These are phyloP conservation scores for Ustilago lituana DNA, from an alignment of 1,284 basidiomycete species.

Conservation along the genomic window DNA sequence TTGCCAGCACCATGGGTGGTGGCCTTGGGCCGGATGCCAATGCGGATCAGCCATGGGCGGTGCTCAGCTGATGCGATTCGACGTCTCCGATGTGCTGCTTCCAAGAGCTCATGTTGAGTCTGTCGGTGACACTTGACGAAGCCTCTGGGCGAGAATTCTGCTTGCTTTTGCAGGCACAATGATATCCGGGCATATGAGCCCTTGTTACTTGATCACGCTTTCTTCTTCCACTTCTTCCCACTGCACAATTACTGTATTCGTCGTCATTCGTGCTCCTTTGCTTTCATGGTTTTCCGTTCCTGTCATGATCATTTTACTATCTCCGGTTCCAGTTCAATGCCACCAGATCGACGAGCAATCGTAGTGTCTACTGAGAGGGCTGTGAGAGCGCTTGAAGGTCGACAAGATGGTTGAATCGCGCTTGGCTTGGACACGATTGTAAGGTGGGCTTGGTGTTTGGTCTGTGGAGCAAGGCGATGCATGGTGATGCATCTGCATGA, in stretches of 20 bases:
- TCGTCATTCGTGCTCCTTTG: constrained; percentile 8
- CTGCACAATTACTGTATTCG: constrained; percentile 28
- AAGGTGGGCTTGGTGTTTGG: too few relatives aligned
- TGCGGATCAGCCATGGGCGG: constrained; percentile 49
- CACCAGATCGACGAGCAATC: constrained; percentile 5
- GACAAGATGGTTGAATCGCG: too few relatives aligned
- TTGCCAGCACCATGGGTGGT: constrained; percentile 36
- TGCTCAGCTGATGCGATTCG: constrained; percentile 32
- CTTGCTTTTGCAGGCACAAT: neutral
- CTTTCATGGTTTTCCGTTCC: constrained; percentile 1
- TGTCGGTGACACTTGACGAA: neutral
- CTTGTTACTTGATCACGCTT: neutral
- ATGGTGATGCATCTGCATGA: constrained; percentile 7
- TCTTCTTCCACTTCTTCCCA: constrained; percentile 1
- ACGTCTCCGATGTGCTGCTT: neutral
- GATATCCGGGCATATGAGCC: constrained; percentile 44
- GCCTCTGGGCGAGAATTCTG: neutral
- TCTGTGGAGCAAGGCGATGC: too few relatives aligned
- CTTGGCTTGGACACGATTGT: too few relatives aligned
- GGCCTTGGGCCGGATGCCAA: constrained; percentile 37
- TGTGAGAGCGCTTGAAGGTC: too few relatives aligned
- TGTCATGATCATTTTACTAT: constrained; percentile 14
- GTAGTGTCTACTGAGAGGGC: too few relatives aligned
- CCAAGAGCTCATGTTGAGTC: neutral
- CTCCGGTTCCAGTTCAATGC: neutral